Percentiles rank a stretch among this genome's conserved stretches.
These are phyloP conservation scores for Eucalyptus brandiana DNA, from an alignment of 345 rosid genomes.

Conservation along the genomic window DNA sequence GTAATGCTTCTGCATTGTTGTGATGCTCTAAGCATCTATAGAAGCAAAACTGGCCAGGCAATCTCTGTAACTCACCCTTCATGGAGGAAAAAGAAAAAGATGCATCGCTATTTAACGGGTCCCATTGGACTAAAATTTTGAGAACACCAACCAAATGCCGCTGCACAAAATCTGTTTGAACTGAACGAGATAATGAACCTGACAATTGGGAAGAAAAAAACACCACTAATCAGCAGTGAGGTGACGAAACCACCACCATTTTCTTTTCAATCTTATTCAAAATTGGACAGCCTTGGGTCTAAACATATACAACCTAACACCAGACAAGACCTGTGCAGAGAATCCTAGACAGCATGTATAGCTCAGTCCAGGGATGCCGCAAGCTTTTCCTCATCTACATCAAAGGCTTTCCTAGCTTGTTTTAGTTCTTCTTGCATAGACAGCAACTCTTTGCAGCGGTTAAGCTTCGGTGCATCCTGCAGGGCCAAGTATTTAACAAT, in stretches of 20 bases:
- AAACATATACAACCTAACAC: background rate
- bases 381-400: constrained; percentile 79
- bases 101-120: background rate
- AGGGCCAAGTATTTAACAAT: background rate
- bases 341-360: background rate
- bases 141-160: background rate
- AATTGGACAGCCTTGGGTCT: background rate
- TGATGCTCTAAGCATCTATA: background rate
- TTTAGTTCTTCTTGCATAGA: constrained; percentile 95
- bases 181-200: background rate
- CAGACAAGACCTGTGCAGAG: background rate
- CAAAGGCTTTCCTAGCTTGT: constrained; percentile 95
- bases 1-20: background rate
- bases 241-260: background rate
- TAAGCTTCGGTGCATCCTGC: constrained; percentile 82
- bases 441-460: constrained; percentile 76
- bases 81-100: background rate
- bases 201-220: background rate
- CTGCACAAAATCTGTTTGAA: background rate
- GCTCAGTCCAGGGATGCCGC: constrained; percentile 36
- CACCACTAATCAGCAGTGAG: background rate
- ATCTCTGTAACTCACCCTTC: background rate
- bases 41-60: background rate
- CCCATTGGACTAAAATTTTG: background rate
- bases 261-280: background rate